These are phyloP conservation scores for Hypericum perforatum DNA, from an alignment of 345 rosid genomes.

Conservation along the genomic window DNA sequence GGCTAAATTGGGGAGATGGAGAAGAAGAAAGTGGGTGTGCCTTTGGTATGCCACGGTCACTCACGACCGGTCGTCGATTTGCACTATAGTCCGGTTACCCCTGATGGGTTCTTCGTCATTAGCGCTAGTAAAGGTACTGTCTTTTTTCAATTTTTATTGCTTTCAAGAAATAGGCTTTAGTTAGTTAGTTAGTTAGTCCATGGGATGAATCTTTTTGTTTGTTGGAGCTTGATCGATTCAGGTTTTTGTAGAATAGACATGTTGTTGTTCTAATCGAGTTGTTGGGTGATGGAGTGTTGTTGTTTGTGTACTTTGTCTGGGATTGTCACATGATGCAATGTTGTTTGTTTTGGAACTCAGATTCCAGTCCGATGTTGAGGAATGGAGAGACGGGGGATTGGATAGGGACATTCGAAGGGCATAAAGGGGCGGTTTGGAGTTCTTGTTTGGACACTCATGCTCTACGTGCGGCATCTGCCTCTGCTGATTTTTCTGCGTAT, in stretches of 20 bases:
- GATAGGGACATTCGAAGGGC: slow-evolving; percentile 98
- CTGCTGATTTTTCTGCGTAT: slow-evolving; percentile 95
- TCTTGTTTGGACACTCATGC: slow-evolving; percentile 83
- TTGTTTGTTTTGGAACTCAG: slow-evolving; percentile 29
- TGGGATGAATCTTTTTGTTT: too few relatives aligned
- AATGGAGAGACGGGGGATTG: slow-evolving; percentile 99
- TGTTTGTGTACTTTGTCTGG: too few relatives aligned
- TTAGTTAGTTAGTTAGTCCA: too few relatives aligned
- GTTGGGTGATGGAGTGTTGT: too few relatives aligned
- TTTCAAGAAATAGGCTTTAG: too few relatives aligned
- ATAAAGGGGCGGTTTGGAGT: slow-evolving; percentile 99
- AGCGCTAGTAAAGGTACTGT: slow-evolving; percentile 72
- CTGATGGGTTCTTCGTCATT: slow-evolving; percentile 76
- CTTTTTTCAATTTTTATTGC: not conserved
- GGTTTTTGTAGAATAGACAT: too few relatives aligned
- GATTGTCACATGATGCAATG: not conserved
- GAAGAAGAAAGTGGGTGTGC: slow-evolving; percentile 45
- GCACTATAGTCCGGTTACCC: slow-evolving; percentile 63
- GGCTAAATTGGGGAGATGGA: slow-evolving; percentile 19
- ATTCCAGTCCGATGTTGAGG: slow-evolving; percentile 94
- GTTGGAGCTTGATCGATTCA: too few relatives aligned
- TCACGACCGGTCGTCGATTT: slow-evolving; percentile 81
- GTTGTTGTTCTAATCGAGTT: too few relatives aligned
- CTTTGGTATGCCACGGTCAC: slow-evolving; percentile 80
- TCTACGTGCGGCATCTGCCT: slow-evolving; percentile 84